Base-by-base conservation (phyloP, 768 basidiomycete genomes). In the Termitomyces sp. region DNA sequence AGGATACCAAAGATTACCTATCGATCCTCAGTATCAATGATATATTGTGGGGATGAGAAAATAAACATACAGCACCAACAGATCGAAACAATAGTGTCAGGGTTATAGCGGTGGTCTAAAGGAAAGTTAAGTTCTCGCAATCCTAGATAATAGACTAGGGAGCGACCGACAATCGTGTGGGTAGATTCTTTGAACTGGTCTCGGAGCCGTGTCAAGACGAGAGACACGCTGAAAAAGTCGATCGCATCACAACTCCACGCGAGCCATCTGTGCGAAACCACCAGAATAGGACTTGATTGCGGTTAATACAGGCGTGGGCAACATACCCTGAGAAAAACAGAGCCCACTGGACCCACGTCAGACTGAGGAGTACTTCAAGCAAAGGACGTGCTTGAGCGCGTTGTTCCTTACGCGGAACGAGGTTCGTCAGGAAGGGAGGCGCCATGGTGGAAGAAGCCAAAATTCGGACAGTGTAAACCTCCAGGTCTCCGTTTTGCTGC, bases 71-170 rank as follows among this genome's bases (percentile, higher is more conserved):
- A 46, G 91, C 89, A 38, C 90, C 91, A 55, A 83, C 76, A 5
- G 91, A 89, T 61, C 96, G 86, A 80, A 98, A 90, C n/a, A 98
- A 84, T 1, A 98, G 80, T 0, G 96, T 97, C 53, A 97, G 80
- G 6, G 96, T 97, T 70, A 98, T 95, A 5, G 92, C 83, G 20
- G 87, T 86, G 52, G 92, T 91, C 81, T 82, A 63, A 47, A 20
- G 4, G 31, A 17, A 14, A n/a, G 17, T 46, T 37, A 37, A 32
- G 38, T 10, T 31, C 42, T 4, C 1, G 11, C 32, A 40, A 31
- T 15, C 49, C 37, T 42, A 14, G 0, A 38, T 1, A 25, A 54
- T 1, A 25, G 25, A 38, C 15, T 36, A 7, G 9, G n/a, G 45
- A 45, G n/a, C 31, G 45, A 69, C 73, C 56, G 43, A 79, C 77